Conservation (phyloP, 441 rosid genomes). For the Bruguiera hainesii region DNA sequence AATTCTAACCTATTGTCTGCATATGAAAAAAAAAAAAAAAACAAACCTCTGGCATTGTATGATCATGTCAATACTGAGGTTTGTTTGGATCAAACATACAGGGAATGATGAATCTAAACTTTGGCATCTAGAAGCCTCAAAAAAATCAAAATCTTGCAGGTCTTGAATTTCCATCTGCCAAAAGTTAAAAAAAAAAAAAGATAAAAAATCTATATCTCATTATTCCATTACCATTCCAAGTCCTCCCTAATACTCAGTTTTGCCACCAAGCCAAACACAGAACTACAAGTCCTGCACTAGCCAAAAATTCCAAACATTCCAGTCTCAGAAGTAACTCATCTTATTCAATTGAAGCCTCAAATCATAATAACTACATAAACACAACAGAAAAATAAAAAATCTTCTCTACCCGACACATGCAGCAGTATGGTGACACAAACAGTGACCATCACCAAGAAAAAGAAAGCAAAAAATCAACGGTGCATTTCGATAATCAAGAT, state of each 20-base stretch:
- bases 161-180: too few relatives aligned
- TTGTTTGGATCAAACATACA: too few relatives aligned
- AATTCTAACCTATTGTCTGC: too few relatives aligned
- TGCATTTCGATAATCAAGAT: neutral
- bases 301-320: neutral
- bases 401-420: neutral
- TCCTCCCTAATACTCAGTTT: neutral
- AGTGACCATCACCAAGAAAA: constrained; percentile 1
- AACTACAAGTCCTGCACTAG: neutral
- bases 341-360: neutral
- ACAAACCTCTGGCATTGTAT: too few relatives aligned
- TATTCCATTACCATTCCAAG: neutral
- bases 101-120: too few relatives aligned
- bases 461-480: neutral
- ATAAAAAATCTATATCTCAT: too few relatives aligned
- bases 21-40: too few relatives aligned
- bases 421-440: constrained; percentile 11
- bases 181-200: too few relatives aligned
- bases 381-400: neutral
- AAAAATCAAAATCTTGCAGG: too few relatives aligned
- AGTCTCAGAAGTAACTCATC: neutral
- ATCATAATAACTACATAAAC: neutral
- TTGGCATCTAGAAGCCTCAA: too few relatives aligned
- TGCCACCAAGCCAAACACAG: too few relatives aligned
- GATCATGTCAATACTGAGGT: too few relatives aligned